A percentile compares a stretch with the other conserved stretches of the same genome.
Conservation (phyloP, 2,329 filamentous ascomycete genomes). For the Clonostachys byssicola region DNA sequence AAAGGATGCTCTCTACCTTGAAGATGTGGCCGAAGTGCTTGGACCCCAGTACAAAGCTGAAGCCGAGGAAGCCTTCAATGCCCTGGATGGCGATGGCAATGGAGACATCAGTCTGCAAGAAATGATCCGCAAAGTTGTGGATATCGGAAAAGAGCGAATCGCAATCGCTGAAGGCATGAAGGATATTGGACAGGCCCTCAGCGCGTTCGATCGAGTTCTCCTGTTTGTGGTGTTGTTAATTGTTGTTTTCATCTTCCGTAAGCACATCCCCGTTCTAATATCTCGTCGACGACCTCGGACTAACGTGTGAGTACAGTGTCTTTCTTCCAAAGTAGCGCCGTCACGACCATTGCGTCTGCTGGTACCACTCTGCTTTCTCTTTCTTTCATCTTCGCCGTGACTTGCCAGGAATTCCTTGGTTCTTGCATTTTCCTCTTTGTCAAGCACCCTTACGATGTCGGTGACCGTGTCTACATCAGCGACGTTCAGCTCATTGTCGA, state of each 20-base stretch:
- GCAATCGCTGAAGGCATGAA: constrained; percentile 91
- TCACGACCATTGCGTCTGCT: constrained; percentile 81
- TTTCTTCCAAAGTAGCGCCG: constrained; percentile 83
- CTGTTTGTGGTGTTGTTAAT: constrained; percentile 77
- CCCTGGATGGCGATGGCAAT: constrained; percentile 83
- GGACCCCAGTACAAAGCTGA: constrained; percentile 69
- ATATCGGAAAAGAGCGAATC: constrained; percentile 82
- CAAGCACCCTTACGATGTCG: constrained; percentile 96
- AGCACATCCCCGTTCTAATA: constrained; percentile 18
- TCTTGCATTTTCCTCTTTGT: constrained; percentile 98
- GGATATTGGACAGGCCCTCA: constrained; percentile 92
- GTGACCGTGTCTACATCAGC: constrained; percentile 83
- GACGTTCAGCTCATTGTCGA: constrained; percentile 75
- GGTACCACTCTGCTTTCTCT: constrained; percentile 89
- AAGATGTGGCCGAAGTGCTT: constrained; percentile 86
- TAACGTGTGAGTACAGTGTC: constrained; percentile 47
- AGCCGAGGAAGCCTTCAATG: constrained; percentile 79
- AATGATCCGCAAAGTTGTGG: constrained; percentile 83
- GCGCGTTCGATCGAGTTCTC: constrained; percentile 83
- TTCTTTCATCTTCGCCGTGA: constrained; percentile 94
- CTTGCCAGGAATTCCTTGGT: constrained; percentile 91
- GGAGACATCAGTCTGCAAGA: constrained; percentile 94
- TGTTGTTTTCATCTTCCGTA: constrained; percentile 77
- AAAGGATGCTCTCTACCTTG: constrained; percentile 69
- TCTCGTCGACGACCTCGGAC: background rate